Evolutionary conservation across 768 basidiomycete genomes (phyloP).

Genomic region (Boletus huronensis): DNA sequence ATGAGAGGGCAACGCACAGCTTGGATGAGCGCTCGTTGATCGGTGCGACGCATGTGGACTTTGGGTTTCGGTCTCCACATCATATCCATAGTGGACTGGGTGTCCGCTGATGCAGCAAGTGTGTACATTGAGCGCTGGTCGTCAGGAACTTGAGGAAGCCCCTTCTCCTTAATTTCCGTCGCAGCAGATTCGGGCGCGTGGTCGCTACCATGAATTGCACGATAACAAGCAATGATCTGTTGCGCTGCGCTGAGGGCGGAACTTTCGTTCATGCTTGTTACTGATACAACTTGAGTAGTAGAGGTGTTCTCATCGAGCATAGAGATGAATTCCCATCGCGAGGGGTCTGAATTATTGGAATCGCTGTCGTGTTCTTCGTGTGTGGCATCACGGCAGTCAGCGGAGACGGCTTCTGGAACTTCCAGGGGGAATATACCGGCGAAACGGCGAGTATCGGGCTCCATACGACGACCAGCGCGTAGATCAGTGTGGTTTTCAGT

Average conservation of each 20-base stretch:
- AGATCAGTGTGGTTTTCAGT: not conserved
- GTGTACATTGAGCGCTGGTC: slow-evolving; percentile 29
- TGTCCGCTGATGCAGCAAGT: slow-evolving; percentile 9
- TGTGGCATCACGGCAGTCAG: slow-evolving; percentile 6
- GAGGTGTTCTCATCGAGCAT: not conserved
- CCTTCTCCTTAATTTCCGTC: slow-evolving; percentile 14
- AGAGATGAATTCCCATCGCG: slow-evolving; percentile 12
- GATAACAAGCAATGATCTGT: slow-evolving; percentile 19
- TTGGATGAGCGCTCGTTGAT: slow-evolving; percentile 34
- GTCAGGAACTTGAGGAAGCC: slow-evolving; percentile 16
- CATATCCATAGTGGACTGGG: slow-evolving; percentile 25
- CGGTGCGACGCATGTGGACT: slow-evolving; percentile 35
- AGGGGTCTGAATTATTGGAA: slow-evolving; percentile 1
- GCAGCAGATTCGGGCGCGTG: not conserved
- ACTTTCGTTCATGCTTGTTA: not conserved
- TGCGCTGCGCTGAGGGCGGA: slow-evolving; percentile 22
- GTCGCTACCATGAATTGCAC: slow-evolving; percentile 7
- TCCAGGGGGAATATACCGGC: slow-evolving; percentile 21
- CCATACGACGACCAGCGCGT: not conserved
- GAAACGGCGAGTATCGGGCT: slow-evolving; percentile 27
- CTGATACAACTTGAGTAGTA: not conserved
- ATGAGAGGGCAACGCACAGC: slow-evolving; percentile 35
- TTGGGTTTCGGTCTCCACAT: slow-evolving; percentile 33
- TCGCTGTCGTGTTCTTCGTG: slow-evolving; percentile 12
- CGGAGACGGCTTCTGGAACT: not conserved